Conservation (phyloP, 2,329 filamentous ascomycete species). For the Monosporascus sp. region DNA sequence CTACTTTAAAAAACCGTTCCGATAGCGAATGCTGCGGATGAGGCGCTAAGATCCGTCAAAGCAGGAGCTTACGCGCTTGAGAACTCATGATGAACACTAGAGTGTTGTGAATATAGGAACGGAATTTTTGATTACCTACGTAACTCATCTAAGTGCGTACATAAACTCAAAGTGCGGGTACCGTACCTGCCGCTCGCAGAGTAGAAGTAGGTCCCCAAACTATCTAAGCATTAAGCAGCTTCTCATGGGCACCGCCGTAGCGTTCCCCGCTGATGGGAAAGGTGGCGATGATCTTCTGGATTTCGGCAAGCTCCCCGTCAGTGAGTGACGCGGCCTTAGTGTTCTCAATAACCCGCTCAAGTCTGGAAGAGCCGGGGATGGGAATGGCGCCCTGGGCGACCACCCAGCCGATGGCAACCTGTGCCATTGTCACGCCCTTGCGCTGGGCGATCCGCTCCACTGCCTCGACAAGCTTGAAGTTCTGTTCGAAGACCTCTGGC, state of each 20-base stretch:
- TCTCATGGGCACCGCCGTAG: constrained; percentile 2
- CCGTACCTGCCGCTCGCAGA: too few relatives aligned
- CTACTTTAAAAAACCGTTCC: too few relatives aligned
- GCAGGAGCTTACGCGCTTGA: too few relatives aligned
- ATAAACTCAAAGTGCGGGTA: too few relatives aligned
- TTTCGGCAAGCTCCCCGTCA: constrained; percentile 31
- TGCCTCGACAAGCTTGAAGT: constrained; percentile 45
- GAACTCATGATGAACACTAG: too few relatives aligned
- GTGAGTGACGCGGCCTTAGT: constrained; percentile 30
- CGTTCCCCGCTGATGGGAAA: constrained; percentile 5
- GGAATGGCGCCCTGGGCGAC: constrained; percentile 40
- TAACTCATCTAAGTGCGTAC: too few relatives aligned
- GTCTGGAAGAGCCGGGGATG: constrained; percentile 24
- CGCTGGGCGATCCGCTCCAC: constrained; percentile 41
- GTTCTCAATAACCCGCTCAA: constrained; percentile 43
- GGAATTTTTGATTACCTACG: too few relatives aligned
- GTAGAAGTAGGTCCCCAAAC: too few relatives aligned
- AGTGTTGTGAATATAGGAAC: too few relatives aligned
- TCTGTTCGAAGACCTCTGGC: constrained; percentile 46
- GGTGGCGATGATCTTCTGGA: constrained; percentile 23
- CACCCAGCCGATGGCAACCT: constrained; percentile 52
- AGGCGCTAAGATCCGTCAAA: too few relatives aligned
- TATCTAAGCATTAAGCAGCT: neutral
- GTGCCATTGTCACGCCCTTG: constrained; percentile 43
- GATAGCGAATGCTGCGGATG: too few relatives aligned